phyloP scores from a whole-genome alignment of 345 rosid species.

The Acer campestre region DNA sequence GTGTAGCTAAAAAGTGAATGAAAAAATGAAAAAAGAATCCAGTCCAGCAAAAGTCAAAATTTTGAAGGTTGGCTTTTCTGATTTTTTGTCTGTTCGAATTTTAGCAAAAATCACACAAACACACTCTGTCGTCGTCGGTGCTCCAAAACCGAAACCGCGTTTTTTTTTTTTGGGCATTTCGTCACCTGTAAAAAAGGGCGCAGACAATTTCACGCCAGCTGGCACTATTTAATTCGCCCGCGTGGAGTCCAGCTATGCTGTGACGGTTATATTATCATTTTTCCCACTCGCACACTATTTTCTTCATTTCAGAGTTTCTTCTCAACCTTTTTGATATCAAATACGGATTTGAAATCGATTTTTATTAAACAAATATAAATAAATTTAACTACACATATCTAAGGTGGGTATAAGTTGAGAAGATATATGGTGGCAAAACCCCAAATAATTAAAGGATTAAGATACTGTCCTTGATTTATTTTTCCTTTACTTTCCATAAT shows the following conservation, averaged over 20 bases:
- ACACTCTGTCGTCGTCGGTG: constrained; percentile 12
- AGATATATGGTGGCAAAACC: too few relatives aligned
- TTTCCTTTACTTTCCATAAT: too few relatives aligned
- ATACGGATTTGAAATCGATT: too few relatives aligned
- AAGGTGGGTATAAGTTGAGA: too few relatives aligned
- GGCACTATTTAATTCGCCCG: constrained; percentile 40
- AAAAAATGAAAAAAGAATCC: too few relatives aligned
- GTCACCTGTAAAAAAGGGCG: background rate
- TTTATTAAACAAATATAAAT: too few relatives aligned
- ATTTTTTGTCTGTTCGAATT: background rate
- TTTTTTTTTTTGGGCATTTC: background rate
- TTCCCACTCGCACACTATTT: background rate
- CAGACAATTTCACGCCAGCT: constrained; percentile 14
- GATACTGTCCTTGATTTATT: too few relatives aligned
- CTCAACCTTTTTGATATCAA: too few relatives aligned
- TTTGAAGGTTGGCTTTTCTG: background rate
- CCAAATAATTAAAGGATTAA: background rate
- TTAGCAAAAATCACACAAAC: constrained; percentile 8
- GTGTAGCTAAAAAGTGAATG: too few relatives aligned
- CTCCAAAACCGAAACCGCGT: constrained; percentile 2
- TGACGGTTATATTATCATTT: constrained; percentile 29
- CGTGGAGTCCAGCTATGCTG: constrained; percentile 40
- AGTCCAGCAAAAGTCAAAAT: too few relatives aligned
- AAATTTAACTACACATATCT: too few relatives aligned
- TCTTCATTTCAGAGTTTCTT: too few relatives aligned